These are phyloP conservation scores for Curvularia lunata DNA, from an alignment of 2,329 filamentous ascomycete species.

Conservation along the genomic window DNA sequence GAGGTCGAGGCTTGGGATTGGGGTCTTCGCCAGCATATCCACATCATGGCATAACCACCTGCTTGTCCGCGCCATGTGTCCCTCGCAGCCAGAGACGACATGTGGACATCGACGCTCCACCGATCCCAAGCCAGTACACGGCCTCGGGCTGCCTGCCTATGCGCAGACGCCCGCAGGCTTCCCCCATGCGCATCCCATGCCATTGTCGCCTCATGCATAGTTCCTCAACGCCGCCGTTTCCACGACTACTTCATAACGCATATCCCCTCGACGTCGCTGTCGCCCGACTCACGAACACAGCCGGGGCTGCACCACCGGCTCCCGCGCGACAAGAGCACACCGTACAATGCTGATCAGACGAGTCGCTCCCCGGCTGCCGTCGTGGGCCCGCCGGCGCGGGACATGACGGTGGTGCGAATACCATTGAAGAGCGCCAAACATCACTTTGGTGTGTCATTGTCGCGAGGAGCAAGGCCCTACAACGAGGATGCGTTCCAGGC, in stretches of 20 bases:
- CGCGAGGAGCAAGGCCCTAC: slow-evolving; percentile 81
- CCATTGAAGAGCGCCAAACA: slow-evolving; percentile 93
- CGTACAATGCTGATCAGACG: slow-evolving; percentile 64
- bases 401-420: slow-evolving; percentile 93
- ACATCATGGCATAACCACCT: slow-evolving; percentile 42
- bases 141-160: slow-evolving; percentile 29
- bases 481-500: slow-evolving; percentile 97
- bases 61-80: slow-evolving; percentile 42
- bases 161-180: slow-evolving; percentile 16
- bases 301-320: slow-evolving; percentile 79
- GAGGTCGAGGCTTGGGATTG: slow-evolving; percentile 24
- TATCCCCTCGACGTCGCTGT: slow-evolving; percentile 88
- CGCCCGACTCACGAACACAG: slow-evolving; percentile 77
- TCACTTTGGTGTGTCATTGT: slow-evolving; percentile 83
- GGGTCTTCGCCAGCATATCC: slow-evolving; percentile 22
- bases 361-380: slow-evolving; percentile 47
- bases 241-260: slow-evolving; percentile 98
- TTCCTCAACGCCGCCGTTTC: slow-evolving; percentile 60
- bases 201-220: slow-evolving; percentile 16
- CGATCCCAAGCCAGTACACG: slow-evolving; percentile 34
- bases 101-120: slow-evolving; percentile 47
- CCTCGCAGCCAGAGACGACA: slow-evolving; percentile 43
- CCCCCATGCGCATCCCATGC: slow-evolving; percentile 15
- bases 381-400: slow-evolving; percentile 56
- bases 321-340: slow-evolving; percentile 81